phyloP scores from a whole-genome alignment of 1,284 basidiomycete species.

The Cryptococcus floricola region DNA sequence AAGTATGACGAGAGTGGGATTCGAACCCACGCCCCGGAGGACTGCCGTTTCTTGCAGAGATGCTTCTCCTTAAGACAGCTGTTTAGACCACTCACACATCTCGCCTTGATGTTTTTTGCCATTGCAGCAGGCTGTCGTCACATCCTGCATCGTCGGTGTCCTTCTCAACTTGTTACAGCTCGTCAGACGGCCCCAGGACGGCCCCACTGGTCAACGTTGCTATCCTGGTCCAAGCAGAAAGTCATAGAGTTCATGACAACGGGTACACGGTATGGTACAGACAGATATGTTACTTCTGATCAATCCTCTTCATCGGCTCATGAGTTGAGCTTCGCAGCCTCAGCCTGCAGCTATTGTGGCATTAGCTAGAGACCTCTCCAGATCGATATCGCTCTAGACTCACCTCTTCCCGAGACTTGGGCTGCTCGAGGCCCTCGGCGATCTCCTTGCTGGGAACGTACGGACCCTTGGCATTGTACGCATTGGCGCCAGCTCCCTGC shows the following conservation, averaged over 20 bases:
- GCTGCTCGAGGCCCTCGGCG: conserved; percentile 44
- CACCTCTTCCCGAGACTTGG: conserved; percentile 49
- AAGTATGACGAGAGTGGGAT: conserved; percentile 12
- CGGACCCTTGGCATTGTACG: conserved; percentile 41
- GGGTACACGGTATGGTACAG: no score
- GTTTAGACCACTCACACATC: no score
- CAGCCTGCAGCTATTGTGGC: conserved; percentile 27
- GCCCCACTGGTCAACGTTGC: no score
- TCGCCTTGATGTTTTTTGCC: no score
- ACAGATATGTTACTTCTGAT: no score
- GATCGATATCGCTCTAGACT: conserved; percentile 12
- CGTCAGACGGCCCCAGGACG: no score
- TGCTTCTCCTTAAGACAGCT: no score
- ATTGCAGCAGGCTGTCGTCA: no score
- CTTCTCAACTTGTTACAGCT: no score
- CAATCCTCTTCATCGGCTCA: conserved; percentile 4
- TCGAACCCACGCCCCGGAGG: conserved; percentile 23
- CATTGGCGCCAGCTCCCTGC: conserved; percentile 33
- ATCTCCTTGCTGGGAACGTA: conserved; percentile 35
- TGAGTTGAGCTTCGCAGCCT: conserved; percentile 34
- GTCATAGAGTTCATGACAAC: no score
- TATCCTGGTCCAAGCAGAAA: no score
- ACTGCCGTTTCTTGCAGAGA: conserved; percentile 4
- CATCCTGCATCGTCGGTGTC: no score
- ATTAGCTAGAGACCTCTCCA: neutral